Base-by-base conservation (phyloP, 768 basidiomycete species). In the Boletus rufocinnamomeus region DNA sequence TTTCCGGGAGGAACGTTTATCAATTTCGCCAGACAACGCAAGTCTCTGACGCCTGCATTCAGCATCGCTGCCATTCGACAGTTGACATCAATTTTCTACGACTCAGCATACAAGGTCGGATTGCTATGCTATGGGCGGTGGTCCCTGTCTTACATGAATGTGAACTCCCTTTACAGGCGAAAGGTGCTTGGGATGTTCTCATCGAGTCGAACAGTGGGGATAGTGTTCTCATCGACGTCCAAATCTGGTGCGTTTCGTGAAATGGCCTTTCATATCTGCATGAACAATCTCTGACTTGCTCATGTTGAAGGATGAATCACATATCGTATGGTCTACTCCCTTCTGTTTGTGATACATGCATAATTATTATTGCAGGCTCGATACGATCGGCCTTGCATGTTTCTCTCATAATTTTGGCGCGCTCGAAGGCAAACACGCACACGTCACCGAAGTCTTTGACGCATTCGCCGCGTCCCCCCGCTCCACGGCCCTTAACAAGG, bases 391-490 rank as follows among this genome's bases (percentile, higher is more conserved):
- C 17, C 19, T 47, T 1, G 46, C 27, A 28, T 19, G 27, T 47
- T 47, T 47, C 27, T 47, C 46, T 6, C 79, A 85, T 62, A 75
- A 85, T 63, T 86, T 85, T 59, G 77, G 77, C 17, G 69, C 80
- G 0, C 74, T 86, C 7, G 76, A 81, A 14, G 84, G 84, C 4
- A 76, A 81, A 52, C 66, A 65, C n/a, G n/a, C 19, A 71, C 80
- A 3, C 59, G 73, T 84, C 16, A 70, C 75, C 4, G 72, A 77
- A 10, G 71, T 74, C 7, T 79, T 82, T 37, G 76, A 78, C 19
- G 64, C 72, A 1, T 73, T 80, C 54, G 38, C 28, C 10, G 57
- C 61, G 17, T 64, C 74, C 9, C 59, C 59, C 13, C 23, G 28
- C 0, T 23, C 55, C 6, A 68, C 69, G 11, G 45, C 70, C 14